These are phyloP conservation scores for Heterobasidion occidentale DNA, from an alignment of 1,284 basidiomycete genomes.

Conservation along the genomic window DNA sequence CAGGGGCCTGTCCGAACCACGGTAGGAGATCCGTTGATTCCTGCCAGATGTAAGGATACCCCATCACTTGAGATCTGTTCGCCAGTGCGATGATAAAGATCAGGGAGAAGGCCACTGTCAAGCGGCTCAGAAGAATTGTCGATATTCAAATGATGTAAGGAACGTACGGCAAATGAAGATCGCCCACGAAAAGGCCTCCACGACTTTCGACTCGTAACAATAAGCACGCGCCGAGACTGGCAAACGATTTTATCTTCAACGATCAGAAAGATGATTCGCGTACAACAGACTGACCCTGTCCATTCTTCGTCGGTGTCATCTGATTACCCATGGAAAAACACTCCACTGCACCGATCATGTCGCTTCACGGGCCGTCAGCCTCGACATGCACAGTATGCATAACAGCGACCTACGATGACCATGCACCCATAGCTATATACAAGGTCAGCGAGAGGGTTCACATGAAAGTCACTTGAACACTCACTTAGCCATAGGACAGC, in stretches of 20 bases:
- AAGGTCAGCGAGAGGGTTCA: neutral
- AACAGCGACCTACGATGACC: slow-evolving; percentile 49
- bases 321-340: slow-evolving; percentile 48
- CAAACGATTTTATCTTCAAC: slow-evolving; percentile 1
- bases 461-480: slow-evolving; percentile 13
- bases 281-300: slow-evolving; percentile 36
- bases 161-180: slow-evolving; percentile 52
- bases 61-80: slow-evolving; percentile 32
- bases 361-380: slow-evolving; percentile 30
- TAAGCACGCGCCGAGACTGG: slow-evolving; percentile 49
- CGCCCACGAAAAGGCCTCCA: slow-evolving; percentile 73
- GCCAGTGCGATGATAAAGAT: slow-evolving; percentile 35
- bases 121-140: slow-evolving; percentile 16
- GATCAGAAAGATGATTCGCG: neutral
- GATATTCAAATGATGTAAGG: slow-evolving; percentile 20
- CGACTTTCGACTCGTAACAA: slow-evolving; percentile 73
- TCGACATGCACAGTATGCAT: neutral
- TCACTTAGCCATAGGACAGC: slow-evolving; percentile 61
- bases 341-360: slow-evolving; percentile 59
- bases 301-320: slow-evolving; percentile 42
- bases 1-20: slow-evolving; percentile 45
- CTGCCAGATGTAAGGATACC: slow-evolving; percentile 36
- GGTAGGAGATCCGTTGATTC: slow-evolving; percentile 43
- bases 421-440: slow-evolving; percentile 58
- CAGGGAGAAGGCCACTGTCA: slow-evolving; percentile 35